Evolutionary conservation across 2,329 filamentous ascomycete species (phyloP).

Genomic region (Simplicillium sp.): DNA sequence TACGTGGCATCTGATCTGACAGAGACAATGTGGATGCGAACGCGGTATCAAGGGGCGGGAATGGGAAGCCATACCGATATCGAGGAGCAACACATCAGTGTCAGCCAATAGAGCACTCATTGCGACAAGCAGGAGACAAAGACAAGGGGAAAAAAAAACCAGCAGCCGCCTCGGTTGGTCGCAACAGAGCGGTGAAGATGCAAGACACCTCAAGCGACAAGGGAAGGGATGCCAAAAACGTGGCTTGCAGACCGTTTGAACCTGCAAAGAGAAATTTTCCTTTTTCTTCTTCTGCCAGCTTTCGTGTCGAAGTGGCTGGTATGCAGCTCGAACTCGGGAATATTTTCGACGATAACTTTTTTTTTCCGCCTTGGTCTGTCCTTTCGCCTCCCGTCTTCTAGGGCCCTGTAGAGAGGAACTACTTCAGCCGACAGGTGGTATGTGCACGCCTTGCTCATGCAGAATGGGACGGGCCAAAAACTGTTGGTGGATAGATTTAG

Average conservation of each 20-base stretch:
- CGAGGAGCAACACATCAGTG: constrained; percentile 23
- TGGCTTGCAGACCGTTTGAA: constrained; percentile 10
- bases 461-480: no score
- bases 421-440: no score
- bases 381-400: no score
- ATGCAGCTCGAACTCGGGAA: no score
- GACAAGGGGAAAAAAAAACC: not conserved
- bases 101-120: constrained; percentile 15
- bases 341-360: no score
- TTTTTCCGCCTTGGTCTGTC: no score
- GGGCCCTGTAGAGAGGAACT: no score
- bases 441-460: no score
- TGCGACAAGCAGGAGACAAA: constrained; percentile 8
- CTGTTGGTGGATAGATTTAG: no score
- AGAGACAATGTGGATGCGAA: not conserved
- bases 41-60: not conserved
- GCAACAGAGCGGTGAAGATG: constrained; percentile 3
- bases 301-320: no score
- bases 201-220: not conserved
- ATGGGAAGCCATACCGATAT: constrained; percentile 21
- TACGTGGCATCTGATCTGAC: constrained; percentile 1
- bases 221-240: not conserved
- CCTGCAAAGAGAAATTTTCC: no score
- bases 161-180: not conserved
- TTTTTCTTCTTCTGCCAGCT: no score